Base-by-base conservation (phyloP, 148 eudicot genomes). In the Heliamphora exappendiculata region DNA sequence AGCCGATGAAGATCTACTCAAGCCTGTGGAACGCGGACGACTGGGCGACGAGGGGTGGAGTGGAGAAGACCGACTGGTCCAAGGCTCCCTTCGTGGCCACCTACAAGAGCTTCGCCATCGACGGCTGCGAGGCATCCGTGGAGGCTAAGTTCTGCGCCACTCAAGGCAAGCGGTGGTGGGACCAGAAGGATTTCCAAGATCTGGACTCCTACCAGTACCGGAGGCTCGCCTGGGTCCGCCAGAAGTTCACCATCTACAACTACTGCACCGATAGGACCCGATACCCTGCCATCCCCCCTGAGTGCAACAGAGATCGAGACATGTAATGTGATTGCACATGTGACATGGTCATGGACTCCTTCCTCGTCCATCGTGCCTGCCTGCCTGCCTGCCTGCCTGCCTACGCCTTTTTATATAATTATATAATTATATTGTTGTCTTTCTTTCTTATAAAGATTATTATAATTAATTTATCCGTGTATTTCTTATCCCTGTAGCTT, bases 11-110 rank as follows among this genome's bases (percentile, higher is more conserved):
- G 73, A 63, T 81, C 42, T 81, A 81, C 77, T 81, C 83, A 1
- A 81, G 83, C 77, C 76, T 81, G 12, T 81, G 83, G 83, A 81
- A 81, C 47, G 83, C 83, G 0, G 83, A 81, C 36, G 83, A 81
- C 22, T 81, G 83, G 83, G 83, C 83, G 22, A 81, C 83, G 1
- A 76, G 83, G 73, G 83, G 83, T 11, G 83, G 83, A 3, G 59
- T 81, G 29, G 83, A 71, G 55, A 81, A 81, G 77, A 81, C 83
- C 2, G 79, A 81, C 37, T 81, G 83, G 83, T 50, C 80, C 13
- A 76, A 81, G 55, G 83, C 83, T 7, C 83, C 83, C 5, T 81
- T 81, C 67, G 53, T 72, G n/a, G 83, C 83, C 4, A 42, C 79
- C 31, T 81, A 81, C 80, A 76, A 33, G 67, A 20, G 76, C 59